phyloP scores from a whole-genome alignment of 805 yeast species.

The Schwanniomyces occidentalis region DNA sequence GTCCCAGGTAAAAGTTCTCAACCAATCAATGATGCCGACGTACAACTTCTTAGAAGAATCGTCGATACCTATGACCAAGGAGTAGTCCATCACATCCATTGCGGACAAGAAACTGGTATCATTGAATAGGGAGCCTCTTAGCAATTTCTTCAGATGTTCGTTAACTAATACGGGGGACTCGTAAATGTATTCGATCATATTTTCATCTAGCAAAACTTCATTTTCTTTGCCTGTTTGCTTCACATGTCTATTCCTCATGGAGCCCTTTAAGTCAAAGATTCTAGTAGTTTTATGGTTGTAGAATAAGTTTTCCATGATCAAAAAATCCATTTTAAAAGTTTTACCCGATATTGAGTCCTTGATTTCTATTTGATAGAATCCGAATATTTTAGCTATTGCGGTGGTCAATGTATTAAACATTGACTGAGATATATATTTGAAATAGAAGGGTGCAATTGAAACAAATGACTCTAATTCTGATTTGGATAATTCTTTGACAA shows the following conservation, averaged over 20 bases:
- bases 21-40: conserved; percentile 93
- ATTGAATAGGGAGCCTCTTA: conserved; percentile 90
- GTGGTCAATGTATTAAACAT: conserved; percentile 94
- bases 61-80: conserved; percentile 91
- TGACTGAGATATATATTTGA: conserved; percentile 93
- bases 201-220: conserved; percentile 92
- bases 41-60: conserved; percentile 60
- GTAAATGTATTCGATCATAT: conserved; percentile 96
- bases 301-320: conserved; percentile 94
- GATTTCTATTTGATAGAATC: conserved; percentile 91
- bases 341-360: conserved; percentile 75
- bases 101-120: conserved; percentile 92
- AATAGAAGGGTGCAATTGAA: conserved; percentile 93
- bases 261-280: conserved; percentile 94
- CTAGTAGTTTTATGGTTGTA: conserved; percentile 79
- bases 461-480: conserved; percentile 91
- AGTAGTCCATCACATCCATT: conserved; percentile 99
- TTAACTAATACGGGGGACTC: conserved; percentile 94
- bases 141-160: conserved; percentile 82
- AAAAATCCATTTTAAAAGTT: conserved; percentile 80
- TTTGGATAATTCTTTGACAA: conserved; percentile 84
- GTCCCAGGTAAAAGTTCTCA: conserved; percentile 98
- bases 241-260: conserved; percentile 96
- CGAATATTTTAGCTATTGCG: conserved; percentile 90
- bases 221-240: conserved; percentile 94